Conservation (phyloP, 805 yeast species). For the Ascoidea rubescens region DNA sequence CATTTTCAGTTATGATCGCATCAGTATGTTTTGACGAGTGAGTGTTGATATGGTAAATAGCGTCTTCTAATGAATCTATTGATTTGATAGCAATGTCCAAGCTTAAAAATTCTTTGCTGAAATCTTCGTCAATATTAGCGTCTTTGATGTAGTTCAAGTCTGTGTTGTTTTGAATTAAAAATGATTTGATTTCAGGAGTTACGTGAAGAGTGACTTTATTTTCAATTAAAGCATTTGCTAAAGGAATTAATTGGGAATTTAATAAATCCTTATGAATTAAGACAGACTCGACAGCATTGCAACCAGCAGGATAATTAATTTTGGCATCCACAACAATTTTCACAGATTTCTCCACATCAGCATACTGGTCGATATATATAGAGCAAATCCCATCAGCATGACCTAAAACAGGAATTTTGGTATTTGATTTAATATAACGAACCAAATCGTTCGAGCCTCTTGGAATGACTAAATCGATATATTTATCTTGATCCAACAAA, state of each 20-base stretch:
- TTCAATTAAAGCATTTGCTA: slow-evolving; percentile 32
- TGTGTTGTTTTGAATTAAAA: slow-evolving; percentile 14
- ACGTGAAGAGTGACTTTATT: slow-evolving; percentile 67
- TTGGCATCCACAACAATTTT: slow-evolving; percentile 74
- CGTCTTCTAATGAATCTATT: slow-evolving; percentile 46
- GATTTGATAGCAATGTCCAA: slow-evolving; percentile 67
- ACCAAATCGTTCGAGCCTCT: slow-evolving; percentile 95
- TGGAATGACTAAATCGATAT: slow-evolving; percentile 91
- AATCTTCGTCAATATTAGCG: slow-evolving; percentile 47
- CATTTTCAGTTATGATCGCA: slow-evolving; percentile 69
- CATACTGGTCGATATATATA: slow-evolving; percentile 64
- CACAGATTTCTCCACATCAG: slow-evolving; percentile 66
- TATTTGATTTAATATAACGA: slow-evolving; percentile 66
- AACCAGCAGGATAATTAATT: slow-evolving; percentile 97
- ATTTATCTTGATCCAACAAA: slow-evolving; percentile 69
- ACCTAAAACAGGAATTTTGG: slow-evolving; percentile 94
- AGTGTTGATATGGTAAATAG: slow-evolving; percentile 73
- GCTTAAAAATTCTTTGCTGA: slow-evolving; percentile 72
- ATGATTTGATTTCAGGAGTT: slow-evolving; percentile 28
- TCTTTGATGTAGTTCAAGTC: slow-evolving; percentile 20
- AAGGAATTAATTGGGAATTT: slow-evolving; percentile 19
- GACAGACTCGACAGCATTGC: slow-evolving; percentile 89
- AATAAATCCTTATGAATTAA: slow-evolving; percentile 39
- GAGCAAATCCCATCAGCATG: slow-evolving; percentile 98
- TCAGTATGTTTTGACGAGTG: slow-evolving; percentile 98